Evolutionary conservation across 768 basidiomycete species (phyloP), one percentile per base, ranked within the genome.

Genomic region (Tubosaeta sp.): DNA sequence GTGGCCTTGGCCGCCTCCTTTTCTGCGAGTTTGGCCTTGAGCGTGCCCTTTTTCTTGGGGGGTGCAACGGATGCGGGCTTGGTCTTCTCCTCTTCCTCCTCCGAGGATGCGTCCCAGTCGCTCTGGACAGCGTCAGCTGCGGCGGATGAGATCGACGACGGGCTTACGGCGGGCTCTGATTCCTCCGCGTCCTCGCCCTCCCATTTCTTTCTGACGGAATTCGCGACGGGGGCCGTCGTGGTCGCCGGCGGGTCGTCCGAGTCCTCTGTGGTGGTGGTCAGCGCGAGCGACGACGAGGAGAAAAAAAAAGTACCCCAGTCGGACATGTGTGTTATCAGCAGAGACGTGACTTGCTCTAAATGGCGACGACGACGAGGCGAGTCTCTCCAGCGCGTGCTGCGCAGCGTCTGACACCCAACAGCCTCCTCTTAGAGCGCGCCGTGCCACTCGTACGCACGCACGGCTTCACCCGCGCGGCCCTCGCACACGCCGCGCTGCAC

Each of bases 141-240:
- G 22, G 31, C 14, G 8, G 35, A 39, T 50, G 4, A 27, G 10
- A 14, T 4, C 13, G 19, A 24, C 18, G n/a, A 29, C 7, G 22
- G 27, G 36, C 88, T 60, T 63, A 94, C 92, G 46, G 83, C 88
- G 36, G 87, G 88, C 2, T 57, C 71, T n/a, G 84, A 81, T 12
- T 84, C 84, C 0, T 94, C 92, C 62, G 89, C 89, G 62, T 96
- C 94, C 68, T 97, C 94, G 42, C 89, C 94, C 54, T 85, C 87
- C 86, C 89, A 96, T 70, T 87, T 90, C 53, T 72, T 77, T 67
- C 79, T 84, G 48, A 62, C 70, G 21, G 70, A 60, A 25, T 51
- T 47, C 44, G 13, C 57, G 69, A 39, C 60, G 58, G 9, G 63
- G 49, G 51, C 35, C 18, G 67, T 57, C 4, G 67, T 48, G 14